A percentile compares a stretch with the other conserved stretches of the same genome.
phyloP scores from a whole-genome alignment of 2,329 filamentous ascomycete species.

The Botrytis squamosa region DNA sequence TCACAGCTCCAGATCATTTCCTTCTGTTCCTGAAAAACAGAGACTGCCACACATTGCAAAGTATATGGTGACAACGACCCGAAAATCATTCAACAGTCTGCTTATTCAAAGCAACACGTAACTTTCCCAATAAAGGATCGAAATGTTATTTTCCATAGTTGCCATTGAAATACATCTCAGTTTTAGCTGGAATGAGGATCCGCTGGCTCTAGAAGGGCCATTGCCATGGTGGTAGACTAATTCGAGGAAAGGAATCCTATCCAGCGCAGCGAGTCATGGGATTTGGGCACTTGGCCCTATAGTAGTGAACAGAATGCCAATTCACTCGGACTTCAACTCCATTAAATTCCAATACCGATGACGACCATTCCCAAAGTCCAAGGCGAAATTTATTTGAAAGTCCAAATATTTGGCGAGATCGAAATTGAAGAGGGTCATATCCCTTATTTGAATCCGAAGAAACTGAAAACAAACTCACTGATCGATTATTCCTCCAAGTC shows the following conservation, averaged over 20 bases:
- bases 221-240: neutral
- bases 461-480: slow-evolving; percentile 45
- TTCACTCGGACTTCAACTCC: neutral
- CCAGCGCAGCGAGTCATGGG: neutral
- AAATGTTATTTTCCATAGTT: neutral
- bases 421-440: neutral
- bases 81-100: neutral
- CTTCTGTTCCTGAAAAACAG: neutral
- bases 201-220: neutral
- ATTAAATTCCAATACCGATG: neutral
- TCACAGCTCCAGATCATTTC: neutral
- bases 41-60: too few relatives aligned
- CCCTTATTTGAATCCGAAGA: neutral
- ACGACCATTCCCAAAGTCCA: neutral
- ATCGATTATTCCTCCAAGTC: slow-evolving; percentile 48
- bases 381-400: neutral
- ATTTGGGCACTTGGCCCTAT: neutral
- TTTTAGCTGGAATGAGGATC: neutral
- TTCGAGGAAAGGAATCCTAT: neutral
- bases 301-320: neutral
- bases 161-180: neutral
- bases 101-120: neutral
- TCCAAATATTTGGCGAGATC: neutral
- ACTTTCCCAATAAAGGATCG: neutral
- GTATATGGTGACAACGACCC: neutral